Percentiles rank a stretch among this genome's conserved stretches.
Conservation (phyloP, 164 flowering plant species). For the Vitis rotundifolia region DNA sequence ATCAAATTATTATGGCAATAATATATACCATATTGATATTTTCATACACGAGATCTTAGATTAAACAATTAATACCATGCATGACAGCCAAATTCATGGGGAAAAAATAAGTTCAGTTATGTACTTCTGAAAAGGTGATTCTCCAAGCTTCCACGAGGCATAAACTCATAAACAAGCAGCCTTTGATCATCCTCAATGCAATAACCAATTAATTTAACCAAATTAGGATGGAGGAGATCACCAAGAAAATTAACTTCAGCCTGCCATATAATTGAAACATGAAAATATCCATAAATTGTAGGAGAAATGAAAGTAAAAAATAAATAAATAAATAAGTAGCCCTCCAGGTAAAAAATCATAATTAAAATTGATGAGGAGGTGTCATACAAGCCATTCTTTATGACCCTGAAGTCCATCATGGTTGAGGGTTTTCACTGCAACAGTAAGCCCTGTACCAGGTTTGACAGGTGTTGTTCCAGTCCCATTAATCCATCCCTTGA, state of each 20-base stretch:
- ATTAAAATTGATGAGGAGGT: neutral
- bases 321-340: neutral
- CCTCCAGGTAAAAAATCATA: neutral
- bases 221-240: slow-evolving; percentile 43
- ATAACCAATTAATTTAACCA: slow-evolving; percentile 45
- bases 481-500: slow-evolving; percentile 49
- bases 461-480: slow-evolving; percentile 37
- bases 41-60: neutral
- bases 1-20: no score
- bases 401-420: slow-evolving; percentile 55
- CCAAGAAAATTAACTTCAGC: slow-evolving; percentile 55
- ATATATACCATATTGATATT: no score
- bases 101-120: slow-evolving; percentile 6
- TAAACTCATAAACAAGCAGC: slow-evolving; percentile 53
- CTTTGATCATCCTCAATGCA: slow-evolving; percentile 54
- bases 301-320: neutral
- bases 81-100: neutral
- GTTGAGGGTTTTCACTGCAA: slow-evolving; percentile 51
- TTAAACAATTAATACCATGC: neutral
- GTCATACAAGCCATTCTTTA: slow-evolving; percentile 49
- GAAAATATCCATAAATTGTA: neutral
- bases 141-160: slow-evolving; percentile 58
- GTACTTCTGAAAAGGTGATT: slow-evolving; percentile 54
- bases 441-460: slow-evolving; percentile 44
- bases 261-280: slow-evolving; percentile 19